phyloP scores from a whole-genome alignment of 495 filamentous ascomycete genomes.

The Aspergillus ostianus region DNA sequence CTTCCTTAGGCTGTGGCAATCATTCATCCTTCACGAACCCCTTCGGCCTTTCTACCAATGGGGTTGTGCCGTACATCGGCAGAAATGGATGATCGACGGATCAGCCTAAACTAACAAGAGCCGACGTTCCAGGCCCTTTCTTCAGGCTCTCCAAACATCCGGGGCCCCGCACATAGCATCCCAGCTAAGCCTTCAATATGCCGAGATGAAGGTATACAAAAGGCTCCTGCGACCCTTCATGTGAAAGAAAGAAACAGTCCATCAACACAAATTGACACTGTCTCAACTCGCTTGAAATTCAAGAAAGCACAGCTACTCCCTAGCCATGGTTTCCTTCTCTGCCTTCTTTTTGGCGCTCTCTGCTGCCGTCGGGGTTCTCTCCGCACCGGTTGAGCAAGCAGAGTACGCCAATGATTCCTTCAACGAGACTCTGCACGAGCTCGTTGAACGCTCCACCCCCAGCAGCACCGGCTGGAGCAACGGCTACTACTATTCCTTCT shows the following conservation, averaged over 20 bases:
- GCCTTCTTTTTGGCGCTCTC: background rate
- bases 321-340: constrained; percentile 9
- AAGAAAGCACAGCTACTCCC: background rate
- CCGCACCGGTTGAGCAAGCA: constrained; percentile 1
- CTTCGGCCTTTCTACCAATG: background rate
- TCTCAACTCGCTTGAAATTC: background rate
- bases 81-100: background rate
- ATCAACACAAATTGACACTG: background rate
- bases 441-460: constrained; percentile 33
- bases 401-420: background rate
- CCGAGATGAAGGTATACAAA: background rate
- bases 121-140: background rate
- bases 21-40: background rate
- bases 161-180: background rate
- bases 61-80: background rate
- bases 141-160: background rate
- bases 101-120: constrained; percentile 5
- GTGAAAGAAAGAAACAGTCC: background rate
- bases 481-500: constrained; percentile 63
- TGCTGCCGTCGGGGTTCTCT: background rate
- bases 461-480: constrained; percentile 52
- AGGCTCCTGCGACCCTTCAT: background rate
- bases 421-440: constrained; percentile 9
- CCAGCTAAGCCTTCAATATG: background rate
- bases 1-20: background rate